phyloP scores from a whole-genome alignment of 495 filamentous ascomycete genomes.

The Gamarada debralockiae region DNA sequence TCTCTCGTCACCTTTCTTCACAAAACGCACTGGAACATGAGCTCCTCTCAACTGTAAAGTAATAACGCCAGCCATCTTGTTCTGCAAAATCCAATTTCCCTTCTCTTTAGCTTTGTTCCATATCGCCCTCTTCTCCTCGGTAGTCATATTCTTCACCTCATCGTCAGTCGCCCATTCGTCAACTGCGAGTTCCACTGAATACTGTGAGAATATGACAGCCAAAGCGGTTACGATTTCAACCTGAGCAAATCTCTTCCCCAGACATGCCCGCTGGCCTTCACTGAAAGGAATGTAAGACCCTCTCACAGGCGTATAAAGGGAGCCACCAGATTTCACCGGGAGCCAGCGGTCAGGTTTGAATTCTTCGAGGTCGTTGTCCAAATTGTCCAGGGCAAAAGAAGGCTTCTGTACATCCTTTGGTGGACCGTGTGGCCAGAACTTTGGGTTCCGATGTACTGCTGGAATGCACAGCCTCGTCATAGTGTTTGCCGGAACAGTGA shows the following conservation, averaged over 20 bases:
- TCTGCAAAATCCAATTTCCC: conserved; percentile 22
- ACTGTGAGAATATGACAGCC: conserved; percentile 58
- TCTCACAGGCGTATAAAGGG: conserved; percentile 40
- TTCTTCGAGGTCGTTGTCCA: conserved; percentile 36
- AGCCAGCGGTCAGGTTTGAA: conserved; percentile 56
- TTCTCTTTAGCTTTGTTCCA: conserved; percentile 46
- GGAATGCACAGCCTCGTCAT: conserved; percentile 39
- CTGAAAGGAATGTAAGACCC: conserved; percentile 71
- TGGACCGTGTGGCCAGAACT: conserved; percentile 28
- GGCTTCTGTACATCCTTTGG: neutral
- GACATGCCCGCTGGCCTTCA: conserved; percentile 66
- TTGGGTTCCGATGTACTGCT: conserved; percentile 55
- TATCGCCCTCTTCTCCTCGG: conserved; percentile 37
- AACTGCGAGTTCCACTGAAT: conserved; percentile 63
- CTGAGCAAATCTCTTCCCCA: conserved; percentile 69
- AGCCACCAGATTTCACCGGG: neutral
- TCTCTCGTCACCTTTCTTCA: no score
- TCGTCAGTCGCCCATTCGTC: conserved; percentile 56
- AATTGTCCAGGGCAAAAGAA: neutral
- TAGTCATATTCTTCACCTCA: conserved; percentile 52
- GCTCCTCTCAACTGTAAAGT: neutral
- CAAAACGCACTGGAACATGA: conserved; percentile 11
- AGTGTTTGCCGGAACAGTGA: conserved; percentile 43
- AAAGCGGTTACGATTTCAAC: conserved; percentile 71
- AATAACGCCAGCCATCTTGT: neutral